Base-by-base conservation (phyloP, 257 asterid genomes). In the Leonotis leonurus region DNA sequence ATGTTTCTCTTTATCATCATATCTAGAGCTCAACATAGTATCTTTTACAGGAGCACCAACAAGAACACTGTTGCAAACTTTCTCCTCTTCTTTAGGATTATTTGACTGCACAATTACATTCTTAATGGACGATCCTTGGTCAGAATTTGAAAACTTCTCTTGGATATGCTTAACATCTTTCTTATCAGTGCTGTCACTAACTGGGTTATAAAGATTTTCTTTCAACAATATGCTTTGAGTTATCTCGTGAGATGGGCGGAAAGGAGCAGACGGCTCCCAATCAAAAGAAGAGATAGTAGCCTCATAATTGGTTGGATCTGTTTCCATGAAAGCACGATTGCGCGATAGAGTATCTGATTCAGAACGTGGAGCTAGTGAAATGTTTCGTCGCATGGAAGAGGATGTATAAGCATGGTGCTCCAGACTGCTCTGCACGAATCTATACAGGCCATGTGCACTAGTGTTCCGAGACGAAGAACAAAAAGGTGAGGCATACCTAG, bases 241-340 rank as follows among this genome's bases (percentile, higher is more conserved):
- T 36, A 92, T 67, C 43, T 68, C 74, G 70, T 78, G 82, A 2
- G 90, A 86, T 20, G 98, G 96, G 25, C 64, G 67, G 67, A 88
- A 89, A 73, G 93, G 93, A 67, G 58, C 74, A 37, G 95, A 88
- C 40, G 90, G 89, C 73, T 80, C 93, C 98, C 98, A 92, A 63
- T 79, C 60, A 63, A 66, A 64, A 69, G 71, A 79, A 57, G 72
- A 69, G 35, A 60, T 60, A 61, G 60, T 69, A 51, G 76, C 57
- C 60, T 64, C 75, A 36, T 16, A 65, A 33, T 59, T 77, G 44
- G 69, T 69, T 6, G 75, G 67, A 43, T 48, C 74, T 40, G 62
- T 54, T 64, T 69, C 89, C 41, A 62, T 39, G 11, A 73, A 60
- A 29, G 46, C 13, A 51, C 67, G 76, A 58, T 64, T 64, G 61